A percentile compares a stretch with the other conserved stretches of the same genome.
Evolutionary conservation across 108 stramenopile species (phyloP).

Genomic region (Stephanodiscus minutulus): DNA sequence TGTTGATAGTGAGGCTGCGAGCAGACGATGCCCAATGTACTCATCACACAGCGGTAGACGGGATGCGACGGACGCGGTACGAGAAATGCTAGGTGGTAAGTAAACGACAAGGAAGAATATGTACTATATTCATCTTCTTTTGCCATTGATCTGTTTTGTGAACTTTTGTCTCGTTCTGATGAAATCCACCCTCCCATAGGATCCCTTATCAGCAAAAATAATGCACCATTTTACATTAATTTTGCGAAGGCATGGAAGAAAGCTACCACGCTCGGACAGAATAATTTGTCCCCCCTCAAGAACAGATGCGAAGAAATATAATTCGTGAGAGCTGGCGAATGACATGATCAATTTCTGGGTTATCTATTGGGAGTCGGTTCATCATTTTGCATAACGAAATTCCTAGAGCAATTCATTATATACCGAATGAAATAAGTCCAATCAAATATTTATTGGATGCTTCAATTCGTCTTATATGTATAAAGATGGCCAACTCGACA

Average conservation of each 20-base stretch:
- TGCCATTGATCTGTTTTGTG: neutral
- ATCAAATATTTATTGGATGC: too few species aligned
- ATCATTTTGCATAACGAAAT: too few species aligned
- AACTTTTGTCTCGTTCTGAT: neutral
- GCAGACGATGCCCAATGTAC: conserved; percentile 25
- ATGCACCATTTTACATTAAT: conserved; percentile 32
- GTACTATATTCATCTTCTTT: neutral
- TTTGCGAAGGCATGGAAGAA: conserved; percentile 43
- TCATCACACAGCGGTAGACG: neutral
- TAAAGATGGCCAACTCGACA: too few species aligned
- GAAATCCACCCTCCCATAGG: neutral
- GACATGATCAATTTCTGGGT: too few species aligned
- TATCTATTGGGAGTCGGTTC: too few species aligned
- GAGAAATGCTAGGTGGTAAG: conserved; percentile 36
- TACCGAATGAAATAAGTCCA: too few species aligned
- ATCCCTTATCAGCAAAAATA: conserved; percentile 27
- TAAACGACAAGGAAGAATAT: neutral
- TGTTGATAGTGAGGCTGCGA: conserved; percentile 12
- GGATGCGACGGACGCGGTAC: conserved; percentile 33
- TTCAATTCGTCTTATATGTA: too few species aligned
- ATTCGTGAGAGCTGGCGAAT: neutral
- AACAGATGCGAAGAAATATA: neutral
- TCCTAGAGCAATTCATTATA: too few species aligned
- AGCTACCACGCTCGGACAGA: conserved; percentile 38
- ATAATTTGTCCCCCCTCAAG: conserved; percentile 16